Base-by-base conservation (phyloP, 2,329 filamentous ascomycete species). In the Apiospora sp. region DNA sequence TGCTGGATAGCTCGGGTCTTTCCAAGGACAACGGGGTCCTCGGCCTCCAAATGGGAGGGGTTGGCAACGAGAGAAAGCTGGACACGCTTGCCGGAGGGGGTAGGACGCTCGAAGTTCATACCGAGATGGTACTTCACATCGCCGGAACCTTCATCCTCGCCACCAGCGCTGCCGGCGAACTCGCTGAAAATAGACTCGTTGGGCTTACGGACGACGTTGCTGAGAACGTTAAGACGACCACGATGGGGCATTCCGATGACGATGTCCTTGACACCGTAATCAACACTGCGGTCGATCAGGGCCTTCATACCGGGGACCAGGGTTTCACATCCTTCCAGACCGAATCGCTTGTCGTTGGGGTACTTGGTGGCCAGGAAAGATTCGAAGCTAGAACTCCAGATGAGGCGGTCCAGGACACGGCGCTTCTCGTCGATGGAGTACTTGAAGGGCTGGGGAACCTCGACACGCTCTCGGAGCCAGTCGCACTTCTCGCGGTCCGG, bases 101-200 rank as follows among this genome's bases (percentile, higher is more conserved):
- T 99, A 71, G 96, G 96, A 75, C 96, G 94, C 87, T 99, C 96
- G 78, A 99, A 99, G 88, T 99, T 99, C 96, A 99, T 99, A 82
- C 96, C 96, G 80, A 99, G 88, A 87, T 99, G 96, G 87, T 99
- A 99, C 86, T 99, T 99, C 85, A 99, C 96, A 83, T 99, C 96
- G 79, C 96, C 96, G 73, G 96, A 98, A 73, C 96, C 96, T 86
- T 99, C 96, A 78, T 98, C 96, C 78, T 94, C 93, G 71, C 94
- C 94, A 81, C 94, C 94, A 30, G 93, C 87, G 67, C 93, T 94
- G 78, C 96, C 96, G 75, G 94, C 93, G 80, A 99, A 99, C 84
- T 99, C 96, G 82, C 94, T 97, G 88, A 99, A 99, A 84, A 99
- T 99, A 76, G 96, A 98, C 87, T 98, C 96, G 85, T 99, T 99